A percentile compares a stretch with the other conserved stretches of the same genome.
Conservation (phyloP, 257 asterid genomes). For the Haberlea rhodopensis region DNA sequence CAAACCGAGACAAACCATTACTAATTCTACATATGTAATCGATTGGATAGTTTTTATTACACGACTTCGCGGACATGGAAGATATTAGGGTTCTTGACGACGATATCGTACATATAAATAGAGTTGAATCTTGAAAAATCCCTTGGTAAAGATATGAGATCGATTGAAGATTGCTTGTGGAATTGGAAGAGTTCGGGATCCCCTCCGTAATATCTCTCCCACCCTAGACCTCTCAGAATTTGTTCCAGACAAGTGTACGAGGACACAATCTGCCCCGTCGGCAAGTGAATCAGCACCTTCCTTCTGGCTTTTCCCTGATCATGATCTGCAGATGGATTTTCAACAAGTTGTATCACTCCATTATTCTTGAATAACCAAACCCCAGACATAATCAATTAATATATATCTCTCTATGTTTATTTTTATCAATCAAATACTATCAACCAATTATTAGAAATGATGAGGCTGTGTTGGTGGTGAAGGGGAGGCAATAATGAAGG, state of each 20-base stretch:
- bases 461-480: constrained; percentile 24
- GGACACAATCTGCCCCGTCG: constrained; percentile 60
- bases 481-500: constrained; percentile 28
- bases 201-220: constrained; percentile 79
- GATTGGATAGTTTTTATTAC: too few relatives aligned
- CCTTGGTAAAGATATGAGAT: constrained; percentile 71
- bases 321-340: constrained; percentile 56
- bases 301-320: constrained; percentile 32
- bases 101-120: constrained; percentile 84
- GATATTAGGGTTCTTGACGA: constrained; percentile 77
- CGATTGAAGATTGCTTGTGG: constrained; percentile 80
- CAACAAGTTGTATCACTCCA: constrained; percentile 68
- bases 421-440: not conserved
- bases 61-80: constrained; percentile 73
- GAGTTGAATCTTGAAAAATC: constrained; percentile 72
- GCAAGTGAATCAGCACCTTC: constrained; percentile 66
- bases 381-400: constrained; percentile 52
- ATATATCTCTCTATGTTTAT: not conserved
- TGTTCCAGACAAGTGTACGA: constrained; percentile 60
- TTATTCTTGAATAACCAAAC: constrained; percentile 85
- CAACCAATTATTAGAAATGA: not conserved
- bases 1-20: not conserved
- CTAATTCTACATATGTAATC: not conserved
- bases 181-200: constrained; percentile 68
- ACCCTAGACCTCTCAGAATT: constrained; percentile 57